phyloP scores from a whole-genome alignment of 148 eudicot species.

The Bassia scoparia region DNA sequence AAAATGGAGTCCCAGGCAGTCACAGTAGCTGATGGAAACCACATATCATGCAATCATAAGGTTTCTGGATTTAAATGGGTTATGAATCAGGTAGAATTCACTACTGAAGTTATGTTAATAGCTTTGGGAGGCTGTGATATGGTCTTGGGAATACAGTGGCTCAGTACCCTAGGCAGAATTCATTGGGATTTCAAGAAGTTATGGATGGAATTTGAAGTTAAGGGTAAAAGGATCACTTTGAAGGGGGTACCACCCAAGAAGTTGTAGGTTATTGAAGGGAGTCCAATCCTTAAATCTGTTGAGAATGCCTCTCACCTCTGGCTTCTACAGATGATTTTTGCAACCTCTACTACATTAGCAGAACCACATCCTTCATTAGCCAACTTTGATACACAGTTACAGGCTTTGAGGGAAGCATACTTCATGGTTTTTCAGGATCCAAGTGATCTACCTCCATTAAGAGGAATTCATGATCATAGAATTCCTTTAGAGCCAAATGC shows the following conservation, averaged over 20 bases:
- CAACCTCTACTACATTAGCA: not conserved
- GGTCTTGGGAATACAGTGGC: slow-evolving; percentile 4
- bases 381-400: too few relatives aligned
- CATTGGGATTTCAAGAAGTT: slow-evolving; percentile 7
- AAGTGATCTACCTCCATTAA: not conserved
- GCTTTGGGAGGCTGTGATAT: slow-evolving; percentile 7
- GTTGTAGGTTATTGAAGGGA: not conserved
- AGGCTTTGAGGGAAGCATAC: too few relatives aligned
- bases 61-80: not conserved
- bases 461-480: not conserved
- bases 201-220: not conserved
- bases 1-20: not conserved
- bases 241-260: not conserved
- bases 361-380: too few relatives aligned
- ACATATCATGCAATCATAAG: not conserved
- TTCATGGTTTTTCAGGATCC: not conserved
- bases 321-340: not conserved
- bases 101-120: not conserved
- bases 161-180: not conserved
- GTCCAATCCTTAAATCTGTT: not conserved
- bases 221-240: not conserved
- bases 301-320: not conserved
- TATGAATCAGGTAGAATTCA: not conserved
- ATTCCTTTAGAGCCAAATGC: not conserved
- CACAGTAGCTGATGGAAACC: slow-evolving; percentile 1